Evolutionary conservation across 2,329 filamentous ascomycete species (phyloP).

Genomic region (Colletotrichum tropicicola): DNA sequence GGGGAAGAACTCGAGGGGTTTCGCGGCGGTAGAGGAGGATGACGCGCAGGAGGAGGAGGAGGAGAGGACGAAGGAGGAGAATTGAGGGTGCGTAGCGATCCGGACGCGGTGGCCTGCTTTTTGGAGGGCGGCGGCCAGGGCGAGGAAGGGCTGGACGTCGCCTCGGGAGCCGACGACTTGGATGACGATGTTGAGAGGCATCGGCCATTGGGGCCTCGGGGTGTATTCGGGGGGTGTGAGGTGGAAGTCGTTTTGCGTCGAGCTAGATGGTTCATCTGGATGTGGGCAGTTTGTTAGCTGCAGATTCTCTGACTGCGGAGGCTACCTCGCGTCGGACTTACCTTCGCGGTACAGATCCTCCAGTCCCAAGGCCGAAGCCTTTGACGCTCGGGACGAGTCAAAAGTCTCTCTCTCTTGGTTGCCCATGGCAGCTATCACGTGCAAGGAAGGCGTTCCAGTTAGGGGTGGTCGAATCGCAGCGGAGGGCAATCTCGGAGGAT

Average conservation of each 20-base stretch:
- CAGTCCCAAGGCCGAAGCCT: conserved; percentile 6
- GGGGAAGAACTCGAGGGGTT: conserved; percentile 59
- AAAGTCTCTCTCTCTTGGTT: background rate
- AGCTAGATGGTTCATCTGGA: conserved; percentile 8
- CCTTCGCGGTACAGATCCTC: conserved; percentile 15
- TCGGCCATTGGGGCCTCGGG: background rate
- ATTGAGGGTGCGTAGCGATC: conserved; percentile 58
- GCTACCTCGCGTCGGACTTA: background rate
- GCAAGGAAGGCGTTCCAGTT: background rate
- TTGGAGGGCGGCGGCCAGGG: conserved; percentile 57
- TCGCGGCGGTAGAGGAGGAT: background rate
- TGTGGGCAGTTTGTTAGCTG: background rate
- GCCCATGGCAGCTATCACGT: background rate
- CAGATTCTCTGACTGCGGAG: background rate
- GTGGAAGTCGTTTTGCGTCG: background rate
- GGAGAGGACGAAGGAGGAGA: conserved; percentile 54
- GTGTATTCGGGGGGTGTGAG: conserved; percentile 15
- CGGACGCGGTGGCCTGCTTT: conserved; percentile 59
- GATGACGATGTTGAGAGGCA: conserved; percentile 59
- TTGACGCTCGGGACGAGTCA: background rate
- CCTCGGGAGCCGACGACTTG: conserved; percentile 62
- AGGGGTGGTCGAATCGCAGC: background rate
- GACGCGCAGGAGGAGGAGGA: conserved; percentile 58
- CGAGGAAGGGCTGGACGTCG: conserved; percentile 66
- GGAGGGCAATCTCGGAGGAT: background rate